Base-by-base conservation (phyloP, 177 flowering plant species). In the Vitis hybrid region DNA sequence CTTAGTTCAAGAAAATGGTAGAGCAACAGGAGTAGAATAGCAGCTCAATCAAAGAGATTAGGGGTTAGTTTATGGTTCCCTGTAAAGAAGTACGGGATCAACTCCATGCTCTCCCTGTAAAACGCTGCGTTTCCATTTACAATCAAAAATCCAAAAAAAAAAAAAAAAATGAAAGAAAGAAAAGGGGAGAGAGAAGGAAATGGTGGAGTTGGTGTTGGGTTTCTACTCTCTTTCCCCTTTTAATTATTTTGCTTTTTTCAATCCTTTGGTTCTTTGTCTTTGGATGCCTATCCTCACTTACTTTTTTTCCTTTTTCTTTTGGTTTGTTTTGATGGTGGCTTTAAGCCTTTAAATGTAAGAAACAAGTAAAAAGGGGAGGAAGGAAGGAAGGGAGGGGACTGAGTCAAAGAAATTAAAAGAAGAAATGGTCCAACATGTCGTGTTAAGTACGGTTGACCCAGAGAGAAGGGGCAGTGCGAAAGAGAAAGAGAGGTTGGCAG, bases 401-500 rank as follows among this genome's bases (percentile, higher is more conserved):
- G 7, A 58, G 78, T 69, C 77, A 76, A 70, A 66, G 51, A 73
- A 73, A 26, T 70, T 34, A 57, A 64, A 50, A 65, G 68, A 45
- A 67, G 75, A 40, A 40, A 40, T 72, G 77, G 78, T 72, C 77
- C 57, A 71, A 59, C 68, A 45, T 82, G 81, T 75, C 78, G 75
- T 75, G 74, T 73, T 60, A 19, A 4, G 67, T 63, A 78, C 71
- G 75, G 77, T 78, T 83, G 83, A 82, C 85, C 67, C 58, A 71
- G 17, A 48, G 54, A 72, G 60, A 10, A 32, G 18, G 55, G 19
- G 70, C 17, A 19, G 7, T 48, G 26, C 6, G 54, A 26, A 26
- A 26, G 32, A 32, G n/a, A 48, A 6, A 50, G 30, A 52, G 71
- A 48, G 30, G 71, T 74, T 78, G 74, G 78, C 72, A 58, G 78